Conservation (phyloP, 306 rosid genomes). For the Pterocarpus santalinus region DNA sequence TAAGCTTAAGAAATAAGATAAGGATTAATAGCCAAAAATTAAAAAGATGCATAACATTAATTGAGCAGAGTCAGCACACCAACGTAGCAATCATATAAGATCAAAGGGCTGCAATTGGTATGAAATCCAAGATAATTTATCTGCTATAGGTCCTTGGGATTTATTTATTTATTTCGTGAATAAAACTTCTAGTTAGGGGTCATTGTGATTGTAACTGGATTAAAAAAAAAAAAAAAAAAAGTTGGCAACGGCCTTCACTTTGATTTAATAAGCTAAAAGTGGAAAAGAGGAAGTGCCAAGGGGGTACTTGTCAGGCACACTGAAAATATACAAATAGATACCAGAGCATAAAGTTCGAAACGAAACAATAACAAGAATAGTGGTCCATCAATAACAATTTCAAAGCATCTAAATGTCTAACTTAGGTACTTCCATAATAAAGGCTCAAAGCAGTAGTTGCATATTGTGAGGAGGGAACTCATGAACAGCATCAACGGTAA, state of each 20-base stretch:
- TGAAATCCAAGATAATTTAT: conserved; percentile 21
- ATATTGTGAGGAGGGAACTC: neutral
- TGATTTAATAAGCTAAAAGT: neutral
- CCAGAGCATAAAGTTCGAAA: neutral
- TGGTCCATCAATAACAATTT: neutral
- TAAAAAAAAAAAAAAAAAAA: neutral
- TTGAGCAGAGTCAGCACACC: neutral
- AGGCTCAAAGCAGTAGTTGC: conserved; percentile 11
- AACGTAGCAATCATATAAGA: conserved; percentile 16
- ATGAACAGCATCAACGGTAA: neutral
- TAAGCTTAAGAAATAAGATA: conserved; percentile 23
- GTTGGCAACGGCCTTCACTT: neutral
- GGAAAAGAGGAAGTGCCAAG: too few relatives aligned
- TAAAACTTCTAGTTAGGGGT: neutral
- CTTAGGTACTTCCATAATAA: neutral
- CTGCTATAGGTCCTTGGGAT: neutral
- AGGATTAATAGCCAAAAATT: neutral
- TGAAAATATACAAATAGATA: too few relatives aligned
- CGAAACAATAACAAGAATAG: neutral
- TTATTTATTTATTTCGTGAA: neutral
- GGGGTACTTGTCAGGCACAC: too few relatives aligned
- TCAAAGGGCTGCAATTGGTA: conserved; percentile 21
- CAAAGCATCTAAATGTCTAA: conserved; percentile 5
- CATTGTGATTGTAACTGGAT: neutral
- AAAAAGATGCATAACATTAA: neutral